Conservation (phyloP, 1,284 basidiomycete genomes). For the Agaricales sp. region DNA sequence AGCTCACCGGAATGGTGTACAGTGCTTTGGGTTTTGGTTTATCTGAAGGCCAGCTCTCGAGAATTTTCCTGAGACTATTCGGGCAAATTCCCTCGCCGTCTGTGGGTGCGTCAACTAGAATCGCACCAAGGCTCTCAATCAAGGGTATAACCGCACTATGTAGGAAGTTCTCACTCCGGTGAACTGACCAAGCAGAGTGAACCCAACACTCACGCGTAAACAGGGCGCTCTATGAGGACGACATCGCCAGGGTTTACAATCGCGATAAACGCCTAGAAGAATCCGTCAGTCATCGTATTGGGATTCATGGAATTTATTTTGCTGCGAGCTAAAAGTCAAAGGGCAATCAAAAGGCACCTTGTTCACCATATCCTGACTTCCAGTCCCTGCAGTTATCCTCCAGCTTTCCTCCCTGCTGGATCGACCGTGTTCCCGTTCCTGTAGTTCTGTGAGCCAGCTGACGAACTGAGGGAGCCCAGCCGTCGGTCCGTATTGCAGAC, state of each 20-base stretch:
- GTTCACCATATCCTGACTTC: constrained; percentile 61
- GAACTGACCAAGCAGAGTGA: constrained; percentile 6
- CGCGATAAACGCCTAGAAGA: constrained; percentile 37
- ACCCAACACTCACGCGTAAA: constrained; percentile 67
- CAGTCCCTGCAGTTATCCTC: constrained; percentile 50
- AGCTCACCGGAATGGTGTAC: constrained; percentile 61
- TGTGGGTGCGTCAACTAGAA: constrained; percentile 69
- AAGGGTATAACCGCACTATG: constrained; percentile 48
- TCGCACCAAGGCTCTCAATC: constrained; percentile 44
- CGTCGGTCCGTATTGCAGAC: constrained; percentile 30
- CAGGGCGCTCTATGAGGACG: constrained; percentile 78
- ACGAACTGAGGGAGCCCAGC: constrained; percentile 40
- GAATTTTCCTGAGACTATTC: constrained; percentile 47
- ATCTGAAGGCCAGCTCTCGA: constrained; percentile 69
- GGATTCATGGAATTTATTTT: background rate
- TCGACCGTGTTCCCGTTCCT: constrained; percentile 35
- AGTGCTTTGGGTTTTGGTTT: constrained; percentile 73
- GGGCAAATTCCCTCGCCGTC: constrained; percentile 73
- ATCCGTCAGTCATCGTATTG: no score
- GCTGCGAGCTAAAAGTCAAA: background rate
- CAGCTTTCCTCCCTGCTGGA: constrained; percentile 33
- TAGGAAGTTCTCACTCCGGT: constrained; percentile 10
- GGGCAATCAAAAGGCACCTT: no score
- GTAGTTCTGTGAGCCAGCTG: constrained; percentile 40
- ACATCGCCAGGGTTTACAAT: constrained; percentile 77